A percentile compares a stretch with the other conserved stretches of the same genome.
phyloP scores from a whole-genome alignment of 2,329 filamentous ascomycete species.

The Neocatenulostroma microsporum region DNA sequence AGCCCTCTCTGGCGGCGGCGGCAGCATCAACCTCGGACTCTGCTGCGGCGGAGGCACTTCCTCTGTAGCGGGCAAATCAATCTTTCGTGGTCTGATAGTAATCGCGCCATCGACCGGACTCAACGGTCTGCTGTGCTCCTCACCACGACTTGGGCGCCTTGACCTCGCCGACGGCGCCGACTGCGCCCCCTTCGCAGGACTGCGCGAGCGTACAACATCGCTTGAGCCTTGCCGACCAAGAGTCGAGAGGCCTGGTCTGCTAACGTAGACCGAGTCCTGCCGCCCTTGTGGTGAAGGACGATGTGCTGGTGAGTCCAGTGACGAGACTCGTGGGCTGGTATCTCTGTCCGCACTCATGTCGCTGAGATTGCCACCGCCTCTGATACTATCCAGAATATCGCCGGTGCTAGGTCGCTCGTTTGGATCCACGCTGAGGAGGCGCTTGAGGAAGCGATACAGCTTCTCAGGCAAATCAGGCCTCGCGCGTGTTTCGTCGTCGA shows the following conservation, averaged over 20 bases:
- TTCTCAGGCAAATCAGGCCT: slow-evolving; percentile 77
- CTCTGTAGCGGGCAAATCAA: slow-evolving; percentile 9
- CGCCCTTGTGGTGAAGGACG: slow-evolving; percentile 14
- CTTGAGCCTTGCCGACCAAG: slow-evolving; percentile 13
- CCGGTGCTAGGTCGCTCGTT: slow-evolving; percentile 71
- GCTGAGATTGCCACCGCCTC: slow-evolving; percentile 44
- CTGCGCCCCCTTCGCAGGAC: slow-evolving; percentile 8
- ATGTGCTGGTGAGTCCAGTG: slow-evolving; percentile 33
- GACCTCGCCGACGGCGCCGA: too few relatives aligned
- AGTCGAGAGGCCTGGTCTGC: slow-evolving; percentile 15
- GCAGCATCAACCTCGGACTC: slow-evolving; percentile 29
- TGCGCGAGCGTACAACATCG: slow-evolving; percentile 10
- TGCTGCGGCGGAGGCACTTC: slow-evolving; percentile 12
- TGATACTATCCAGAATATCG: slow-evolving; percentile 74
- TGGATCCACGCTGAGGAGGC: slow-evolving; percentile 70
- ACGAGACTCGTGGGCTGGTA: slow-evolving; percentile 31
- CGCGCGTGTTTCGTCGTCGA: slow-evolving; percentile 51
- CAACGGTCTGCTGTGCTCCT: slow-evolving; percentile 7
- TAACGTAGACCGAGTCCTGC: slow-evolving; percentile 17
- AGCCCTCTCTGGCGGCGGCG: slow-evolving; percentile 24
- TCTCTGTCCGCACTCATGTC: slow-evolving; percentile 20
- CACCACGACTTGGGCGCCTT: slow-evolving; percentile 1
- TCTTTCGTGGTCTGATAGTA: slow-evolving; percentile 12
- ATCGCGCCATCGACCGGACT: slow-evolving; percentile 12
- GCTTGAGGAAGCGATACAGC: slow-evolving; percentile 76